Percentiles rank a stretch among this genome's conserved stretches.
phyloP scores from a whole-genome alignment of 805 yeast species.

The Candida dajiaensis region DNA sequence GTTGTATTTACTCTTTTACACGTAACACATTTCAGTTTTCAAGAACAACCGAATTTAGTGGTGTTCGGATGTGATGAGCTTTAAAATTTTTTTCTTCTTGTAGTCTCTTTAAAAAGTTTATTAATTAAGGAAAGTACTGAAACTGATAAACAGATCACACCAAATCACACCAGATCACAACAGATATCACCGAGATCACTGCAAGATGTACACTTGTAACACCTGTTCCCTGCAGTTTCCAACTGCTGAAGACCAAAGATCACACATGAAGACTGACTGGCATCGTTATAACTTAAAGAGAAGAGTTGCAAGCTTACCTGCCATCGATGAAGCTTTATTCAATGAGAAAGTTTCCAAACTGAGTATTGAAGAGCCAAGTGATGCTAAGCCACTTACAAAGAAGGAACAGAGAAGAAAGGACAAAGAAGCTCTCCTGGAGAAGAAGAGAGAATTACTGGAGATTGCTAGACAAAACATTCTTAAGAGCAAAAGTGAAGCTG shows the following conservation, averaged over 20 bases:
- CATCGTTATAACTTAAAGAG: constrained; percentile 94
- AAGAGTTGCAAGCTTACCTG: constrained; percentile 82
- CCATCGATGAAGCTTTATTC: constrained; percentile 60
- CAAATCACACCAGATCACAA: not conserved
- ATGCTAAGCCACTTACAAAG: constrained; percentile 30
- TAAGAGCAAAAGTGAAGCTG: constrained; percentile 1
- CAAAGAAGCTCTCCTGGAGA: constrained; percentile 36
- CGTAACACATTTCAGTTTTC: constrained; percentile 3
- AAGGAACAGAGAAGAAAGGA: constrained; percentile 37
- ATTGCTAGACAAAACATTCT: constrained; percentile 34
- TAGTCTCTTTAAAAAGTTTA: no score
- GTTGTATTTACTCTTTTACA: not conserved
- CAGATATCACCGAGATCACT: not conserved
- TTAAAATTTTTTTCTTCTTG: not conserved
- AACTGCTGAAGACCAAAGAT: constrained; percentile 70
- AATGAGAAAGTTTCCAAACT: constrained; percentile 55
- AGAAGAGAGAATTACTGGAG: constrained; percentile 34
- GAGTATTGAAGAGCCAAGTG: constrained; percentile 14
- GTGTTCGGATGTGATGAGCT: constrained; percentile 6
- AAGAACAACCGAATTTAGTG: not conserved
- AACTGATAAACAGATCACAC: not conserved
- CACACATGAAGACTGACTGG: constrained; percentile 97
- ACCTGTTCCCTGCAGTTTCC: constrained; percentile 80
- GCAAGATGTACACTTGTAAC: constrained; percentile 60
- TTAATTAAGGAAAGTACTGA: no score